Base-by-base conservation (phyloP, 2,329 filamentous ascomycete genomes). In the Aspergillus versicolor region DNA sequence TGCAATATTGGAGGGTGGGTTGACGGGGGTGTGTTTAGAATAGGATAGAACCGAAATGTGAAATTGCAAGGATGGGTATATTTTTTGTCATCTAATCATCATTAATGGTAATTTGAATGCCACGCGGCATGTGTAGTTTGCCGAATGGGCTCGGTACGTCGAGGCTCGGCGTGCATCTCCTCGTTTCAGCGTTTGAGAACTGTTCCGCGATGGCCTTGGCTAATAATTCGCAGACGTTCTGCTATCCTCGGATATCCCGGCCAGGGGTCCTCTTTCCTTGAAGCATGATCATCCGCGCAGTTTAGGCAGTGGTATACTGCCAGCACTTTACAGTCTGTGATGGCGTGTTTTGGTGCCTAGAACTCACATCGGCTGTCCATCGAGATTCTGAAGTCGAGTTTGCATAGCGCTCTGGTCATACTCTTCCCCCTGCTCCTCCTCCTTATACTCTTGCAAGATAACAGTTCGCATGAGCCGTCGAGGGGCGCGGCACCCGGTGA, bases 401-500 rank as follows among this genome's bases (percentile, higher is more conserved):
- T 64, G 67, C 32, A 73, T 71, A 12, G 66, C 62, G 41, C 62
- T 63, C 27, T 63, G 65, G 30, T 70, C 69, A 40, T 72, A 66
- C 46, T 70, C 67, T 19, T 65, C 55, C 12, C 63, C 55, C 13
- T 57, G 55, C 24, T 57, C 70, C 44, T 74, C 72, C 21, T 73
- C 71, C 56, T 66, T 64, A 51, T 74, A 74, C 44, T 73, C 70
- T 47, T 72, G 65, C 9, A 73, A 62, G 4, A 74, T 69, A 42
- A 73, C 67, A 15, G 65, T 70, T 19, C 72, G 67, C 73, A 75
- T 75, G 12, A 75, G 49, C 19, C 72, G 68, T 12, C 72, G 67
- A 4, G 73, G 73, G 15, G 73, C 72, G n/a, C 71, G 71, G 11
- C 71, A 70, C 8, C 73, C 70, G 1, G 73, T 75, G 45, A 75